Base-by-base conservation (phyloP, 305 asterid species). In the Rubia tinctorum region DNA sequence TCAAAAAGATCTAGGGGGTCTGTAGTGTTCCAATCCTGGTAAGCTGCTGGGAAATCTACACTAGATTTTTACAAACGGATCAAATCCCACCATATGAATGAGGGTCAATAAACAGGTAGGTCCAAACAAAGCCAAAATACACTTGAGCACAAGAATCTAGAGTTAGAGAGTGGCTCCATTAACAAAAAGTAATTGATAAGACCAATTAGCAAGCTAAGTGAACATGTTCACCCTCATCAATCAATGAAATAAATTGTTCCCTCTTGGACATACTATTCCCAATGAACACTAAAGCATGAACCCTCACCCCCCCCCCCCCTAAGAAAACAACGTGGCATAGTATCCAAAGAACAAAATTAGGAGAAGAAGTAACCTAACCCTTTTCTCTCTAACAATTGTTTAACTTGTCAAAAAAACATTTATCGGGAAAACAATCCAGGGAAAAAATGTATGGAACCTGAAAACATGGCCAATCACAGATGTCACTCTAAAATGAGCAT, bases 391-490 rank as follows among this genome's bases (percentile, higher is more conserved):
- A 40, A 39, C 17, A 7, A 64, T 64, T 18, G 27, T 64, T 37
- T 34, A 17, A 14, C 11, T 64, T 2, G 15, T 34, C 25, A 64
- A 34, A 63, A n/a, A 30, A 40, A 8, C 25, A 40, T 5, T 55
- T 44, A 10, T 58, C 69, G 56, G 56, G 27, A 40, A 62, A 76
- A 76, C 49, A 27, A 23, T 23, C 18, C 18, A 42, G 11, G 27
- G n/a, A 13, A 55, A 7, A 75, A 73, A 49, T 18, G n/a, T 30
- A 75, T 56, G 68, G 69, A 77, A 92, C 98, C 98, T 92, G 95
- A 92, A 92, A 76, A 92, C 96, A 79, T 92, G 98, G 73, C 98
- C 98, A 82, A 92, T 92, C 79, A 92, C 98, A 40, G 98, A 92
- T 69, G 98, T 92, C 80, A 92, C 96, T 88, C 77, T 92, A 82